Base-by-base conservation (phyloP, 345 rosid species). In the Citrus sp. region DNA sequence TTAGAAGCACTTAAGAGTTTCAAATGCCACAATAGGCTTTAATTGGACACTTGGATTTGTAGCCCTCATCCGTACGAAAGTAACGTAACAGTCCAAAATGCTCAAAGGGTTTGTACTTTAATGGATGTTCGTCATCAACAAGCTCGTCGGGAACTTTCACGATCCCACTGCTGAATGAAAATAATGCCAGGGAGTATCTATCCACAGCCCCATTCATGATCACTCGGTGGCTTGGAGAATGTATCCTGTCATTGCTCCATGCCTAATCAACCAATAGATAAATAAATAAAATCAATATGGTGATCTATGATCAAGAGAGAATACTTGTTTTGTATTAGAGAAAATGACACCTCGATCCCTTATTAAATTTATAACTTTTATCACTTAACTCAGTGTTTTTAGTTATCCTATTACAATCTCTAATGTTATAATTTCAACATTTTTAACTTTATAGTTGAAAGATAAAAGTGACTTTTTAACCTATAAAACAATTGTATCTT, bases 181-280 rank as follows among this genome's bases (percentile, higher is more conserved):
- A 88, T 58, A 78, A 54, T 24, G 84, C 91, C 19, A 85, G 68
- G 4, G 93, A 88, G 78, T 87, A 87, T 76, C 93, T 83, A 42
- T 87, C 88, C 24, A 69, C 77, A 1, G 76, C 75, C 68, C 84
- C 89, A 7, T 77, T 78, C 79, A 90, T 82, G 13, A 83, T 78
- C 82, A 90, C 93, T 71, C 84, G 49, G 77, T 88, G 93, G 21
- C 69, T 75, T 0, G 90, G 88, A 60, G 93, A 82, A 18, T 67
- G 62, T 63, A 88, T 60, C 81, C 91, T 81, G 71, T 87, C 91
- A 46, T 88, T 90, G 82, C 91, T 88, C 91, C 91, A 90, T 67
- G 89, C 91, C 91, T 89, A 56, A 74, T 24, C 21, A 38, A 24
- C 49, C 24, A 35, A 24, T 35, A 49, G 3, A 67, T 54, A 34